Conservation (phyloP, 1,139 yeast species). For the Pichia sp. region DNA sequence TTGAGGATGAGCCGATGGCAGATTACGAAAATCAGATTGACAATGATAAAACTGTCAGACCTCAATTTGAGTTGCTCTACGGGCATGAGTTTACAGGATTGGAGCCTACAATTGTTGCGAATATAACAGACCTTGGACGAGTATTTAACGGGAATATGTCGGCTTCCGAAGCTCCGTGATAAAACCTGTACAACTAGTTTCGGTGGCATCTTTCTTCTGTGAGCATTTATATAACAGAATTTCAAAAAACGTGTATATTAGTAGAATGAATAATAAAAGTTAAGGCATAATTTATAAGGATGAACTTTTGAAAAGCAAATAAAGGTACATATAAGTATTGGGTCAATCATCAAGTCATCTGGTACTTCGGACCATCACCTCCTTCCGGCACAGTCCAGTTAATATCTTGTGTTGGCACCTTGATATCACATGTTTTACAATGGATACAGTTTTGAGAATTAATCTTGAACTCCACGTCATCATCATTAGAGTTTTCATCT, state of each 20-base stretch:
- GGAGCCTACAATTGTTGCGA: slow-evolving; percentile 20
- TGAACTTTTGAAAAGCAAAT: neutral
- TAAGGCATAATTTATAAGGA: too few relatives aligned
- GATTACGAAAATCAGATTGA: neutral
- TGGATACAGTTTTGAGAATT: slow-evolving; percentile 96
- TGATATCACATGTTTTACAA: slow-evolving; percentile 96
- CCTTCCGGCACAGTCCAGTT: slow-evolving; percentile 97
- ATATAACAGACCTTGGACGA: slow-evolving; percentile 27
- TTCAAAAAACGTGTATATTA: neutral
- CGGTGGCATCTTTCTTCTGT: neutral
- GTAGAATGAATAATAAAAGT: slow-evolving; percentile 3
- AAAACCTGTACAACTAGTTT: neutral
- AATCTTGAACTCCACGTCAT: slow-evolving; percentile 71
- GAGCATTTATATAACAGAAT: neutral
- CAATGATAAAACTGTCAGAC: neutral
- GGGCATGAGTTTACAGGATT: slow-evolving; percentile 25
- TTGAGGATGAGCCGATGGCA: neutral
- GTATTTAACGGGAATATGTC: slow-evolving; percentile 22
- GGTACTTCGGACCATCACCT: slow-evolving; percentile 96
- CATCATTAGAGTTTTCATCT: slow-evolving; percentile 41
- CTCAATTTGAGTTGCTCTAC: slow-evolving; percentile 22
- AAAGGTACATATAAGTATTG: neutral
- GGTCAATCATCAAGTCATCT: slow-evolving; percentile 47
- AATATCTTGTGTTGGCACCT: slow-evolving; percentile 91
- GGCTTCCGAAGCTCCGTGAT: neutral